These are phyloP conservation scores for Orbilia ellipsospora DNA, from an alignment of 2,329 filamentous ascomycete species.

Conservation along the genomic window DNA sequence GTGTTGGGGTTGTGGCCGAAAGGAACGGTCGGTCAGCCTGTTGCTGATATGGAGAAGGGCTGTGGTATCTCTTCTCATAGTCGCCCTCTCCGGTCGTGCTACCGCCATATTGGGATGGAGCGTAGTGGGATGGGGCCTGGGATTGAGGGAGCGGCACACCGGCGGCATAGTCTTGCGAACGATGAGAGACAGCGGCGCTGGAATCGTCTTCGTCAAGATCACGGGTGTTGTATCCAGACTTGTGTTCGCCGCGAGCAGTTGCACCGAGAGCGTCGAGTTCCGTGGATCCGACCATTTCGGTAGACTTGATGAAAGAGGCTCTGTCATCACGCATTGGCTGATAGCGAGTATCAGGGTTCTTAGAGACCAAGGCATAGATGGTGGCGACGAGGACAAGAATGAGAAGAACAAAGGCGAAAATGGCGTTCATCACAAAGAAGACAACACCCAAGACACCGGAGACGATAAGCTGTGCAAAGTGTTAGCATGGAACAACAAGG, in stretches of 20 bases:
- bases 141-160: conserved; percentile 59
- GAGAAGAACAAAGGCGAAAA: conserved; percentile 82
- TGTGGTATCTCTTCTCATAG: conserved; percentile 54
- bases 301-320: conserved; percentile 96
- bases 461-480: conserved; percentile 71
- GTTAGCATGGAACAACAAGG: conserved; percentile 54
- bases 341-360: conserved; percentile 94
- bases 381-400: conserved; percentile 83
- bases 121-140: conserved; percentile 58
- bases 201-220: conserved; percentile 79
- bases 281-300: conserved; percentile 78
- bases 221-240: conserved; percentile 70
- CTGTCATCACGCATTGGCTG: conserved; percentile 97
- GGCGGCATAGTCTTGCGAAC: conserved; percentile 65
- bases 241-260: conserved; percentile 83
- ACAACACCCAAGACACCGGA: conserved; percentile 88
- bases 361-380: conserved; percentile 82
- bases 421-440: conserved; percentile 87
- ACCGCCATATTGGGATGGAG: conserved; percentile 45
- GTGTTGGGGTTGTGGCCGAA: conserved; percentile 62
- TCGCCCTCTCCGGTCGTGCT: conserved; percentile 43
- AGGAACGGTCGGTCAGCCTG: conserved; percentile 62
- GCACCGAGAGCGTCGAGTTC: conserved; percentile 90
- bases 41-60: conserved; percentile 49
- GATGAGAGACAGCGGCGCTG: conserved; percentile 71